These are phyloP conservation scores for Bryum argenteum DNA, from an alignment of 225 moss, liverwort and hornwort genomes.

Conservation along the genomic window DNA sequence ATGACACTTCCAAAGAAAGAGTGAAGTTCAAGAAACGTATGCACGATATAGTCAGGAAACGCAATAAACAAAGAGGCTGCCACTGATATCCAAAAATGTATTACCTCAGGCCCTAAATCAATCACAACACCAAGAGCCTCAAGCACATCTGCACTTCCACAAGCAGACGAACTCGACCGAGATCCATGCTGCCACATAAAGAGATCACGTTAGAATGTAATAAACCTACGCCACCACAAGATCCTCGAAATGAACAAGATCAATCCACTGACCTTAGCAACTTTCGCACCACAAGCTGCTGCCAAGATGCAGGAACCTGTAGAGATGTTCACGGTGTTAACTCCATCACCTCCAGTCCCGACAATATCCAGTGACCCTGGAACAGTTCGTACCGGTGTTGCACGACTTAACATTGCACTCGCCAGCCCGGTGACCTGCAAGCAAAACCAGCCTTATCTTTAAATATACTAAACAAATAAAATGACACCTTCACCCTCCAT, in stretches of 20 bases:
- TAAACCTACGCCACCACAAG: background rate
- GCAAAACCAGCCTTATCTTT: conserved; percentile 9
- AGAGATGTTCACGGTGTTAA: conserved; percentile 92
- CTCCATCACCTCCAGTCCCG: conserved; percentile 96
- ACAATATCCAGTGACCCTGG: conserved; percentile 88
- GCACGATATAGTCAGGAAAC: background rate
- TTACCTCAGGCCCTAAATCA: conserved; percentile 91
- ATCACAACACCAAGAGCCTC: conserved; percentile 91
- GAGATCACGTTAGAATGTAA: conserved; percentile 21
- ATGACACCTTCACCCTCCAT: background rate
- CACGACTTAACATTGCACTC: conserved; percentile 80
- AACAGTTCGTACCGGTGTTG: conserved; percentile 65
- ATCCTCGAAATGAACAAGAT: conserved; percentile 10
- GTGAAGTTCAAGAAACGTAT: background rate
- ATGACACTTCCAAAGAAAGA: conserved; percentile 9
- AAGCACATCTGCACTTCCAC: conserved; percentile 99
- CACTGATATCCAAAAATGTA: background rate
- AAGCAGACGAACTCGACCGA: conserved; percentile 95
- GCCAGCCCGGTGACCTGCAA: conserved; percentile 88
- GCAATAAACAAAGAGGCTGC: background rate
- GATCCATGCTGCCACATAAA: conserved; percentile 70
- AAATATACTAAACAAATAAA: background rate
- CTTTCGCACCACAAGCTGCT: conserved; percentile 93
- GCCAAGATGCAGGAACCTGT: conserved; percentile 92
- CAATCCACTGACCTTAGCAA: conserved; percentile 71